phyloP scores from a whole-genome alignment of 768 basidiomycete species.

The Hypholoma sublateritium region DNA sequence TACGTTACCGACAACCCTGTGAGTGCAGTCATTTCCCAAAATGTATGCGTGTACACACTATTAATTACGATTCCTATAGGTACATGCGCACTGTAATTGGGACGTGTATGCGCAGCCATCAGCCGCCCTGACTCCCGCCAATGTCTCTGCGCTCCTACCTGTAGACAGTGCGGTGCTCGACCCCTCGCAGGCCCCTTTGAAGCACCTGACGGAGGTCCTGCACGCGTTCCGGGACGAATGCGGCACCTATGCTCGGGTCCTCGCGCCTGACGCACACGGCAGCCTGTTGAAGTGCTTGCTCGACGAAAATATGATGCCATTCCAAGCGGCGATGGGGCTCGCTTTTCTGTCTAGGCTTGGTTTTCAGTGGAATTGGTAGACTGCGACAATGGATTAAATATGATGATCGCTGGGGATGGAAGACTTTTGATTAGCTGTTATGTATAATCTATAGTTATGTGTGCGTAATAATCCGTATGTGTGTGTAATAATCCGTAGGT shows the following conservation, averaged over 20 bases:
- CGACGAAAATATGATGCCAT: conserved; percentile 35
- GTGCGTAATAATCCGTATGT: too few relatives aligned
- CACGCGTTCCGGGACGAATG: conserved; percentile 23
- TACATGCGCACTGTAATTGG: neutral
- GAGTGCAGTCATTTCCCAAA: neutral
- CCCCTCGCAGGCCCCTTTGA: conserved; percentile 28
- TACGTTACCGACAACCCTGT: neutral
- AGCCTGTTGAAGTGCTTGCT: conserved; percentile 31
- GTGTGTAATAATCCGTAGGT: too few relatives aligned
- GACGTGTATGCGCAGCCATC: neutral
- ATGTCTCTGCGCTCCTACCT: neutral
- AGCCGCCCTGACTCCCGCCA: neutral
- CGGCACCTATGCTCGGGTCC: conserved; percentile 18
- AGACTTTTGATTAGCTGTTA: too few relatives aligned
- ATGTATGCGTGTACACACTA: too few relatives aligned
- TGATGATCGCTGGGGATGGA: too few relatives aligned
- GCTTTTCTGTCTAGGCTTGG: conserved; percentile 41
- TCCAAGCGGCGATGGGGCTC: conserved; percentile 50
- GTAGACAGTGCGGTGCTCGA: conserved; percentile 16
- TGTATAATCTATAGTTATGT: too few relatives aligned
- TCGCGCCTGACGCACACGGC: conserved; percentile 19
- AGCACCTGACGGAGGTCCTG: conserved; percentile 33
- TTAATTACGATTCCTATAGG: too few relatives aligned
- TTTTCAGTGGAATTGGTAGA: conserved; percentile 11
- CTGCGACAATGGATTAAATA: too few relatives aligned